Evolutionary conservation across 2,329 filamentous ascomycete species (phyloP).

Genomic region (Chaetoscypha palmicola): DNA sequence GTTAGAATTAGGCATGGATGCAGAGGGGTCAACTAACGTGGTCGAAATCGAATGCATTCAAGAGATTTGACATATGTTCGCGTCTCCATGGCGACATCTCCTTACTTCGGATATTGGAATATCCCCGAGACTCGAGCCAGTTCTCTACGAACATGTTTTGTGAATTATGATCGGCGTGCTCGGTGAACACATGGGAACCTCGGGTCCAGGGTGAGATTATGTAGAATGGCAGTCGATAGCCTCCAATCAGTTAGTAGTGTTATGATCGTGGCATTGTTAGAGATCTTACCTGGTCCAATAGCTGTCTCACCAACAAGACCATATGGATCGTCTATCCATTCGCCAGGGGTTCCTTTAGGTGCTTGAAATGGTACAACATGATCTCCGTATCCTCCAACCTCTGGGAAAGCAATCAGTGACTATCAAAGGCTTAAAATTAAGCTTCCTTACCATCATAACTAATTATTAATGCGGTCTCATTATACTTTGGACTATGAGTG

Average conservation of each 20-base stretch:
- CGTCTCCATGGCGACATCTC: slow-evolving; percentile 40
- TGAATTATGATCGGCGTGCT: slow-evolving; percentile 48
- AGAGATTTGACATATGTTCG: slow-evolving; percentile 40
- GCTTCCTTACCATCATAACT: slow-evolving; percentile 38
- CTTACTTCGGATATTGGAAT: slow-evolving; percentile 30
- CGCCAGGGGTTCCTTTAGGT: slow-evolving; percentile 41
- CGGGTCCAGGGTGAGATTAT: slow-evolving; percentile 51
- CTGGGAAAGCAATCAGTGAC: slow-evolving; percentile 23
- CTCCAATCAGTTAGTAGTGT: slow-evolving; percentile 15
- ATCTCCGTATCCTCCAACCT: slow-evolving; percentile 49
- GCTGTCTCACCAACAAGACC: slow-evolving; percentile 36
- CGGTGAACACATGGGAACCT: slow-evolving; percentile 45
- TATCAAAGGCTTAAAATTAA: not conserved
- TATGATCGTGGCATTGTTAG: too few relatives aligned
- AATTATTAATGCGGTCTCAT: slow-evolving; percentile 42
- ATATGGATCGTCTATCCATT: slow-evolving; percentile 44
- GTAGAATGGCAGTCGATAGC: slow-evolving; percentile 46
- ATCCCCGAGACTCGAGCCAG: slow-evolving; percentile 38
- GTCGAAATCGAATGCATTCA: slow-evolving; percentile 39
- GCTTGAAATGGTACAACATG: slow-evolving; percentile 46
- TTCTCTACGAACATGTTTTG: slow-evolving; percentile 46
- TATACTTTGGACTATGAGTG: slow-evolving; percentile 41
- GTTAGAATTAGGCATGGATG: not conserved
- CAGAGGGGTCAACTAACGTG: slow-evolving; percentile 5
- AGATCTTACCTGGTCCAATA: slow-evolving; percentile 34